Evolutionary conservation across 257 asterid species (phyloP), one percentile per base, ranked within the genome.

Genomic region (Gentiana macrophylla): DNA sequence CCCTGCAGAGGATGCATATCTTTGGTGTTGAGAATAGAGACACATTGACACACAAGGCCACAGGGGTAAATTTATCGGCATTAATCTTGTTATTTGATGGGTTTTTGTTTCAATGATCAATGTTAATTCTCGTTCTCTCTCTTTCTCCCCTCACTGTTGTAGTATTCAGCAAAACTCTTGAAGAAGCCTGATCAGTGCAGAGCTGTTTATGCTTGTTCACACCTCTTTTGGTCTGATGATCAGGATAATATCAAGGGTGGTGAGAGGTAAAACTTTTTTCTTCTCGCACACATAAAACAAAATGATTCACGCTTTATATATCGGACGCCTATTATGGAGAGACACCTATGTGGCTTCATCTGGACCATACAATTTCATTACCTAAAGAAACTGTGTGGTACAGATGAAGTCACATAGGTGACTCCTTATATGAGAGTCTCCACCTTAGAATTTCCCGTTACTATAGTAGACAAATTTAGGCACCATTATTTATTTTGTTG

Each of bases 181-280:
- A 88, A 85, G 90, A 92, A 92, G 77, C 86, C 94, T 2, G 99
- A 92, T 72, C 98, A 92, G 71, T 92, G 99, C 71, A 81, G 92
- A 77, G 99, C 99, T 60, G 97, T 92, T 53, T 88, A 92, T 74
- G 93, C 97, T 62, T 92, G 99, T 75, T 76, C 99, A 12, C 99
- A 92, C 69, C 91, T 92, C 67, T 92, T 92, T 75, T 92, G 97
- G 99, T 84, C 78, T 52, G 97, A 92, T 53, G 95, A 92, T 57
- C 93, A 92, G 32, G 97, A 92, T 50, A 75, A 54, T 56, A 76
- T 88, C 76, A 79, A 77, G 73, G 99, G 88, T 53, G 99, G 95
- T 58, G 99, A 92, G 70, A 88, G 99, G 99, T 92, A 64, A n/a
- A 24, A 24, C 24, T 24, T 24, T 24, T 24, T 24, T 24, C 24